Conservation (phyloP, 345 rosid species). For the Erysimum cheiranthoides region DNA sequence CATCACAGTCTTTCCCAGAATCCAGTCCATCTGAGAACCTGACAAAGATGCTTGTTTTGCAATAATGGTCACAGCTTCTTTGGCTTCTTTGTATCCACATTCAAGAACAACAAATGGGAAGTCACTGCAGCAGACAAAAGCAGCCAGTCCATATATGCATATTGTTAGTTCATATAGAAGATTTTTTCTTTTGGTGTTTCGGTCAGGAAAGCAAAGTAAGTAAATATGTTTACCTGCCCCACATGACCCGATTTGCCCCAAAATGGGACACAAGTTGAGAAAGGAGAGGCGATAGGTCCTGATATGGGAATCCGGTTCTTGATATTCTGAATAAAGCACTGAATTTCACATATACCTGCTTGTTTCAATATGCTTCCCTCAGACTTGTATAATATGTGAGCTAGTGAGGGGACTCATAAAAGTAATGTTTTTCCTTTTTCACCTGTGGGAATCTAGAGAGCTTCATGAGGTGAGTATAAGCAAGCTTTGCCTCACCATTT, state of each 20-base stretch:
- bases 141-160: slow-evolving; percentile 18
- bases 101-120: slow-evolving; percentile 87
- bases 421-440: slow-evolving; percentile 17
- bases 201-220: neutral
- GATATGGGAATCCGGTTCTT: slow-evolving; percentile 66
- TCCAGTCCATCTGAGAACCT: slow-evolving; percentile 70
- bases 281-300: slow-evolving; percentile 63
- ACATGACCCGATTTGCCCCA: slow-evolving; percentile 83
- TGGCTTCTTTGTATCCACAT: slow-evolving; percentile 80
- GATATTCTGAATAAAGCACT: slow-evolving; percentile 91
- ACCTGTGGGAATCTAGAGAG: slow-evolving; percentile 90
- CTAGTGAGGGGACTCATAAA: slow-evolving; percentile 3
- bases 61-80: slow-evolving; percentile 62
- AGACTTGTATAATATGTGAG: slow-evolving; percentile 23
- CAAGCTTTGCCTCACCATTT: slow-evolving; percentile 62
- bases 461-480: slow-evolving; percentile 70
- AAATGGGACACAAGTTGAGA: slow-evolving; percentile 66
- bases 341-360: slow-evolving; percentile 82
- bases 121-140: slow-evolving; percentile 58
- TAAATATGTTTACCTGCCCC: slow-evolving; percentile 72
- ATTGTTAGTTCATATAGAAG: slow-evolving; percentile 16
- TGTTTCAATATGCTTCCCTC: slow-evolving; percentile 22
- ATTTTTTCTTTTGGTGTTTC: neutral
- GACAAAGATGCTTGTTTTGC: slow-evolving; percentile 62
- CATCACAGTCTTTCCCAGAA: slow-evolving; percentile 72